A percentile compares a stretch with the other conserved stretches of the same genome.
These are phyloP conservation scores for Vaccinium darrowii DNA, from an alignment of 148 eudicot species.

Conservation along the genomic window DNA sequence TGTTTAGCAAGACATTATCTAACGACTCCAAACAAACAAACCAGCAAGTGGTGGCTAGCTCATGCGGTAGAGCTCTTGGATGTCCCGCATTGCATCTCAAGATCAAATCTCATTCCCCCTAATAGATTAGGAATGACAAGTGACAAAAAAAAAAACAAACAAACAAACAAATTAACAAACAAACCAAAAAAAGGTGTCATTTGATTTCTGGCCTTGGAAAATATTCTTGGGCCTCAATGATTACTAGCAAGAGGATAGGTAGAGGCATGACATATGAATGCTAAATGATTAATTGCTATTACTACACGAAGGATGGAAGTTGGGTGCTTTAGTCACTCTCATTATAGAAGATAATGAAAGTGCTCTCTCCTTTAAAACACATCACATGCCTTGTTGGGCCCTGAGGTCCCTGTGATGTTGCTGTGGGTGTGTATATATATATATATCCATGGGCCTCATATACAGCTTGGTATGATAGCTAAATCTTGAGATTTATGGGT, in stretches of 20 bases:
- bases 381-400: neutral
- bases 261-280: neutral
- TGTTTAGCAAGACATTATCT: too few relatives aligned
- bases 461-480: too few relatives aligned
- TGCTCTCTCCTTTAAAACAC: neutral
- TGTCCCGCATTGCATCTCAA: too few relatives aligned
- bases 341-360: neutral
- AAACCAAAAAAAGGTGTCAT: neutral
- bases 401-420: neutral
- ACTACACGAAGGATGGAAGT: neutral
- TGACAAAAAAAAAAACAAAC: too few relatives aligned
- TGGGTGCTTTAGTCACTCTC: neutral
- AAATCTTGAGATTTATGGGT: too few relatives aligned
- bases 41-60: too few relatives aligned
- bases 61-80: too few relatives aligned
- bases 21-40: too few relatives aligned
- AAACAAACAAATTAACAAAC: too few relatives aligned
- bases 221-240: neutral
- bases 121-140: too few relatives aligned
- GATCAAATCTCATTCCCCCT: too few relatives aligned
- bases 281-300: neutral
- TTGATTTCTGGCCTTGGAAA: neutral
- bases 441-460: too few relatives aligned
- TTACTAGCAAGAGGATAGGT: neutral
- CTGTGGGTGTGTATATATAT: neutral